These are phyloP conservation scores for Paramyrothecium sp. DNA, from an alignment of 2,329 filamentous ascomycete species.

Conservation along the genomic window DNA sequence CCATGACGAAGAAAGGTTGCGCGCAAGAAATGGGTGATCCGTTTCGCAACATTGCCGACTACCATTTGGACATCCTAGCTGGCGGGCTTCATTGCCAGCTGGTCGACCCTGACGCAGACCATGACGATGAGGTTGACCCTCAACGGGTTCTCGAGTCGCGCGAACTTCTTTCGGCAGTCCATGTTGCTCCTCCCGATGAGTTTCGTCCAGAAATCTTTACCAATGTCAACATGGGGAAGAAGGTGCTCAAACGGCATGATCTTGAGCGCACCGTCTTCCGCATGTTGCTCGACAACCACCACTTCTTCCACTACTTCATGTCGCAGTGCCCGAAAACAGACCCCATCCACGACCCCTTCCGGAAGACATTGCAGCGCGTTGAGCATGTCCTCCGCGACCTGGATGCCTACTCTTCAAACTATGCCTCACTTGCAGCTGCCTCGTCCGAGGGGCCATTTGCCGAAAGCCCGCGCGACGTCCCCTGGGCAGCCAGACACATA, in stretches of 20 bases:
- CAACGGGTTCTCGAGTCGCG: constrained; percentile 47
- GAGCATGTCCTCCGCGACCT: constrained; percentile 45
- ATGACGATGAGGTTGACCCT: constrained; percentile 25
- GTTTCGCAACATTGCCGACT: constrained; percentile 46
- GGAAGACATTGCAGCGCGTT: constrained; percentile 45
- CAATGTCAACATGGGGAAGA: constrained; percentile 22
- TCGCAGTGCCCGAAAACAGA: constrained; percentile 43
- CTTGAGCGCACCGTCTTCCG: constrained; percentile 50
- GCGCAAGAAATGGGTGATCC: constrained; percentile 46
- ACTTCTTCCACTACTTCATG: constrained; percentile 53
- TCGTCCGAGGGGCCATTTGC: background rate
- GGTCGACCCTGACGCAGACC: constrained; percentile 26
- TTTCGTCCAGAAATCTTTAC: constrained; percentile 48
- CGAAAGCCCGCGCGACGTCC: constrained; percentile 36
- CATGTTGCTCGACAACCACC: constrained; percentile 52
- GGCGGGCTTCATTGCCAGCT: constrained; percentile 50
- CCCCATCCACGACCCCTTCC: constrained; percentile 44
- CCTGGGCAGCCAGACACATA: constrained; percentile 51
- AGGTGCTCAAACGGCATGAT: constrained; percentile 41
- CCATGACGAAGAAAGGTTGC: constrained; percentile 40
- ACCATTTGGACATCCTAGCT: constrained; percentile 51
- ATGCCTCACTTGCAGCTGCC: background rate
- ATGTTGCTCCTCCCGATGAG: constrained; percentile 33
- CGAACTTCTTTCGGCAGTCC: constrained; percentile 49
- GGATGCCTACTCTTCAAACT: constrained; percentile 26